Evolutionary conservation across 2,329 filamentous ascomycete species (phyloP).

Genomic region (Corinectria fuckeliana): DNA sequence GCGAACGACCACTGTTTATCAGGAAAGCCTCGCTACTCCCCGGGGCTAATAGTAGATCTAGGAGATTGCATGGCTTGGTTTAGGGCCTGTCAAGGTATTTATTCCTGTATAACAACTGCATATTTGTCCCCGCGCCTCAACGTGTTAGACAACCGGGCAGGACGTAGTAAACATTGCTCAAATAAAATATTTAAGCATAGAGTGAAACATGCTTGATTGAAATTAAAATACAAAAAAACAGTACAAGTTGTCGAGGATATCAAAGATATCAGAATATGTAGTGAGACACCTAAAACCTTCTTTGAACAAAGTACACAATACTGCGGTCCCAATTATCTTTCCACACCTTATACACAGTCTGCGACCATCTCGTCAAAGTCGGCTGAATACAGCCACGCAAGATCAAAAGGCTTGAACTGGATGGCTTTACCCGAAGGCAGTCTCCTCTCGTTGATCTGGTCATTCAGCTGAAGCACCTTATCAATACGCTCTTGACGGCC

Average conservation of each 20-base stretch:
- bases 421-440: conserved; percentile 46
- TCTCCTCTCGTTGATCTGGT: conserved; percentile 54
- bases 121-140: no score
- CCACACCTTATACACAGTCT: conserved; percentile 9
- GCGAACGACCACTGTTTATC: no score
- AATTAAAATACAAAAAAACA: no score
- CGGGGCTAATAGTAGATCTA: conserved; percentile 17
- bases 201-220: no score
- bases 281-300: neutral
- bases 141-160: no score
- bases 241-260: no score
- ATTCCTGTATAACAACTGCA: neutral
- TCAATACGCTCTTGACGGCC: conserved; percentile 56
- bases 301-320: neutral
- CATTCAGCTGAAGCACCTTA: conserved; percentile 54
- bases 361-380: conserved; percentile 46
- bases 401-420: conserved; percentile 40
- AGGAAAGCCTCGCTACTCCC: conserved; percentile 14
- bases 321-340: neutral
- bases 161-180: no score
- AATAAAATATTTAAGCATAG: no score
- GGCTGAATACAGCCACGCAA: conserved; percentile 52
- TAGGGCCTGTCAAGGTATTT: conserved; percentile 18
- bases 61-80: conserved; percentile 14
- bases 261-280: no score